Percentiles rank a stretch among this genome's conserved stretches.
These are phyloP conservation scores for Magnusiomyces fungicola DNA, from an alignment of 1,139 yeast genomes.

Conservation along the genomic window DNA sequence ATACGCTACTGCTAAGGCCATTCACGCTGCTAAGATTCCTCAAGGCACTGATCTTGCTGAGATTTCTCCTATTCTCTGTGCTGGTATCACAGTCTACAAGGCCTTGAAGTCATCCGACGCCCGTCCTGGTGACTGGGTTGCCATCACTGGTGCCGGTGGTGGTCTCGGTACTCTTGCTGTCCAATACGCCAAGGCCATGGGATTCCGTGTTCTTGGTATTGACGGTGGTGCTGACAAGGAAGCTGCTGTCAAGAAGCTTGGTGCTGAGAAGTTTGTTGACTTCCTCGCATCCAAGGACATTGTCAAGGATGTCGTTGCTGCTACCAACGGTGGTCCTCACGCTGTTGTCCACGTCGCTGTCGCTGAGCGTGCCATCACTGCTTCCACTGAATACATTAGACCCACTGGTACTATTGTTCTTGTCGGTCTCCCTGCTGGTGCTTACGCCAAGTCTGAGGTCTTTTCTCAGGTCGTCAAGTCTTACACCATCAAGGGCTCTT, in stretches of 20 bases:
- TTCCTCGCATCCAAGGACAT: slow-evolving; percentile 44
- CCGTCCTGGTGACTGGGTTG: slow-evolving; percentile 70
- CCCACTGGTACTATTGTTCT: slow-evolving; percentile 70
- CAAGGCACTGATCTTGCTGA: slow-evolving; percentile 62
- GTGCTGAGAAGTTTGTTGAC: slow-evolving; percentile 68
- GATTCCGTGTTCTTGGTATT: slow-evolving; percentile 65
- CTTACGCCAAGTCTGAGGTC: slow-evolving; percentile 53
- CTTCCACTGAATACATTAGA: slow-evolving; percentile 63
- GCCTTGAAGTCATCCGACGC: slow-evolving; percentile 66
- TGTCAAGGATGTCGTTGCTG: slow-evolving; percentile 43
- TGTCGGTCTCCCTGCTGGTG: slow-evolving; percentile 75
- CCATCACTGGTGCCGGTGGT: slow-evolving; percentile 78
- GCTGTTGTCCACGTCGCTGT: slow-evolving; percentile 77
- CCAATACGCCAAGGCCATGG: slow-evolving; percentile 80
- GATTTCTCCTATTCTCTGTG: slow-evolving; percentile 71
- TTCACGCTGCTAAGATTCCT: slow-evolving; percentile 77
- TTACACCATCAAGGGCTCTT: slow-evolving; percentile 61
- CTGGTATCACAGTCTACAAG: slow-evolving; percentile 80
- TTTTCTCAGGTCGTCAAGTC: slow-evolving; percentile 61
- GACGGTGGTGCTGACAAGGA: slow-evolving; percentile 69
- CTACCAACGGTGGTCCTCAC: slow-evolving; percentile 72
- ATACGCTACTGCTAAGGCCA: slow-evolving; percentile 78
- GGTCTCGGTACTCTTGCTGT: slow-evolving; percentile 77
- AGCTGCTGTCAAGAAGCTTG: slow-evolving; percentile 46
- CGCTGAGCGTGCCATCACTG: slow-evolving; percentile 62